Evolutionary conservation across 371 early-diverging fungal species (phyloP).

Genomic region (Mortierella sp.): DNA sequence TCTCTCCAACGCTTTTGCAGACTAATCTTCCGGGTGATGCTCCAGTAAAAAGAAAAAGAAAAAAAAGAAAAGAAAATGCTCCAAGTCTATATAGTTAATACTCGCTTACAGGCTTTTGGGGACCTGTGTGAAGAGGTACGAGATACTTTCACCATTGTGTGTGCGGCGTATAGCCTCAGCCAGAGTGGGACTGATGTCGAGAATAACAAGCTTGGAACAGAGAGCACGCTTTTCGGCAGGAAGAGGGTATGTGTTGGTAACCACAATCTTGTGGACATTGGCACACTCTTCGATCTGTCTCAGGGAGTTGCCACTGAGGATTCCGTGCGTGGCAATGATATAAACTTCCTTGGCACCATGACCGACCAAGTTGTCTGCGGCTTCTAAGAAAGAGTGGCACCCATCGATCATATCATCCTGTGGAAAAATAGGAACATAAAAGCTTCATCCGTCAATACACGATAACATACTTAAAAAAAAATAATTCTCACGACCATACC

Average conservation of each 20-base stretch:
- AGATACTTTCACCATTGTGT: slow-evolving; percentile 98
- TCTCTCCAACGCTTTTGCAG: background rate
- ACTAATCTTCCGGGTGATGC: background rate
- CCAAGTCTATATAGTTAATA: too few species aligned
- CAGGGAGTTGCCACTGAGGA: slow-evolving; percentile 89
- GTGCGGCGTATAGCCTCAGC: slow-evolving; percentile 98
- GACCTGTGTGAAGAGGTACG: slow-evolving; percentile 80
- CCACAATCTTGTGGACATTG: slow-evolving; percentile 87
- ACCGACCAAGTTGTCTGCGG: slow-evolving; percentile 89
- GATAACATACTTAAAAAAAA: background rate
- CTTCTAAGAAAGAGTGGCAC: slow-evolving; percentile 89
- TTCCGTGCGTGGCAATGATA: slow-evolving; percentile 95
- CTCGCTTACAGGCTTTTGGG: slow-evolving; percentile 33
- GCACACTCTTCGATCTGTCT: slow-evolving; percentile 87
- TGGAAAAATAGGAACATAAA: background rate
- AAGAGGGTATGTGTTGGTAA: slow-evolving; percentile 96
- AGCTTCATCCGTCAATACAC: background rate
- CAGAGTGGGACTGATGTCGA: slow-evolving; percentile 91
- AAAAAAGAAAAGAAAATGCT: too few species aligned
- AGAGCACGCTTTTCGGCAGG: slow-evolving; percentile 77
- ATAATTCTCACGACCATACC: background rate
- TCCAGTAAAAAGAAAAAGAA: too few species aligned
- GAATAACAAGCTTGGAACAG: slow-evolving; percentile 83
- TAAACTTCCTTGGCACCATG: slow-evolving; percentile 90
- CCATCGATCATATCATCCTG: slow-evolving; percentile 94